A percentile compares a stretch with the other conserved stretches of the same genome.
These are phyloP conservation scores for Lichtheimia corymbifera DNA, from an alignment of 371 early-diverging fungal species.

Conservation along the genomic window DNA sequence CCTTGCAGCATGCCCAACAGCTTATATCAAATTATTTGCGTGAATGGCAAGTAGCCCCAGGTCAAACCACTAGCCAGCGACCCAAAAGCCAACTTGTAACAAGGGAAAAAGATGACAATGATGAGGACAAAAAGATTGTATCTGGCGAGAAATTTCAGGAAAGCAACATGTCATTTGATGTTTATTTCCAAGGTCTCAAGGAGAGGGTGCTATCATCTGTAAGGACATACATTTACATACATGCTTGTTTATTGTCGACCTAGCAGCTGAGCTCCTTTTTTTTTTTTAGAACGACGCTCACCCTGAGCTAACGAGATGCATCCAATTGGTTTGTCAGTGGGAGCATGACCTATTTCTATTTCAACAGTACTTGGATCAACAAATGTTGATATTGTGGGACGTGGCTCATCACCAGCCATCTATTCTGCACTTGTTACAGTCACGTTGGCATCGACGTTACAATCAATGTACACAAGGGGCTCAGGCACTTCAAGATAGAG, in stretches of 20 bases:
- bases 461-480: background rate
- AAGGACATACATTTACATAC: background rate
- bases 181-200: slow-evolving; percentile 8
- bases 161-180: slow-evolving; percentile 1
- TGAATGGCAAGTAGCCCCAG: slow-evolving; percentile 1
- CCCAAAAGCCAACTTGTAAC: background rate
- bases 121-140: background rate
- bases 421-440: background rate
- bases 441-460: slow-evolving; percentile 11
- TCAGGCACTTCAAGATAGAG: slow-evolving; percentile 9
- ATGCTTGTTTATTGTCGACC: too few species aligned
- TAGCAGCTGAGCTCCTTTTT: too few species aligned
- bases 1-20: slow-evolving; percentile 5
- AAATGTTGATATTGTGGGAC: slow-evolving; percentile 12
- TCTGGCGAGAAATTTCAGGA: too few species aligned
- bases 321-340: slow-evolving; percentile 12
- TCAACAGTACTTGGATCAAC: slow-evolving; percentile 13
- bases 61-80: too few species aligned
- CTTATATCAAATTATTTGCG: slow-evolving; percentile 9
- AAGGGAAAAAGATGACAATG: background rate
- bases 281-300: background rate
- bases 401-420: background rate
- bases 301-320: slow-evolving; percentile 4
- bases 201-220: slow-evolving; percentile 8
- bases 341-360: slow-evolving; percentile 8